phyloP scores from a whole-genome alignment of 768 basidiomycete genomes.

The Suillus tomentosus region DNA sequence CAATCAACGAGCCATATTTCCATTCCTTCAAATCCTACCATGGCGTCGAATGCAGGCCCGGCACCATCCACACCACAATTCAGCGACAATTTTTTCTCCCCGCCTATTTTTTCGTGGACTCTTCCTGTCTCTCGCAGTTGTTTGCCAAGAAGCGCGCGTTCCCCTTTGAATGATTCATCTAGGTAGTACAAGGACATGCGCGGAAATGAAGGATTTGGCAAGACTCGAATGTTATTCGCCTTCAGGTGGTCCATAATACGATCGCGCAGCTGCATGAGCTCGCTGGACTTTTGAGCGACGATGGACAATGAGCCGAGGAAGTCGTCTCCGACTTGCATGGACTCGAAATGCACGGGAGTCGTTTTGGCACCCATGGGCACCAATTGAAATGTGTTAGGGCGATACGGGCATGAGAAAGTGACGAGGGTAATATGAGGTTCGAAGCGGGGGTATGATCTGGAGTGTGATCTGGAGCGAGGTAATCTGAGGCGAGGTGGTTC shows the following conservation, averaged over 20 bases:
- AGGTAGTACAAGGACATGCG: slow-evolving; percentile 4
- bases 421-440: slow-evolving; percentile 1
- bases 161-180: background rate
- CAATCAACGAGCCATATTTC: slow-evolving; percentile 4
- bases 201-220: background rate
- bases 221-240: background rate
- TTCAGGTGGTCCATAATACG: background rate
- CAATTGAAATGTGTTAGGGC: background rate
- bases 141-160: background rate
- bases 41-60: background rate
- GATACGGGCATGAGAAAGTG: background rate
- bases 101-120: background rate
- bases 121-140: background rate
- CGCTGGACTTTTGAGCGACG: background rate
- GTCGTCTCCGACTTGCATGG: slow-evolving; percentile 1
- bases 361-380: background rate
- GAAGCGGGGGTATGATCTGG: slow-evolving; percentile 9
- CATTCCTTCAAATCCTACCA: background rate
- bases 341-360: slow-evolving; percentile 1
- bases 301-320: background rate
- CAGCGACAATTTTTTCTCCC: background rate
- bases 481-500: background rate
- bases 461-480: background rate
- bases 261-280: background rate
- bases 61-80: slow-evolving; percentile 5